Conservation (phyloP, 202 grass and related monocot genomes). For the Zizania palustris region DNA sequence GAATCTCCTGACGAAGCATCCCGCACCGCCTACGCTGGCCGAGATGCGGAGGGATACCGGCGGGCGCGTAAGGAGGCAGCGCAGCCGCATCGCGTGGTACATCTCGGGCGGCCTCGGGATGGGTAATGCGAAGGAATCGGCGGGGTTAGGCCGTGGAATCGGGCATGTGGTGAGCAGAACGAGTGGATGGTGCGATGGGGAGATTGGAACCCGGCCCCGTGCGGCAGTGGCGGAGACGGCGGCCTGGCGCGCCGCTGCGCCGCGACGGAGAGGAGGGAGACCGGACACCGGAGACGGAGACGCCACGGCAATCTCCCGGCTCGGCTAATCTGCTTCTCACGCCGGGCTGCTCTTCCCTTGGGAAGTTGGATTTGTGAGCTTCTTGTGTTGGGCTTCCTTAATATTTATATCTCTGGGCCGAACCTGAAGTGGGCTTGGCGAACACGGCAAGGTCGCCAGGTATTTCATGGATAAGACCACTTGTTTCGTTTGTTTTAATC, state of each 20-base stretch:
- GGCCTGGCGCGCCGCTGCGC: constrained; percentile 39
- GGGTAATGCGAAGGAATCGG: constrained; percentile 36
- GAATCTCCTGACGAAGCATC: constrained; percentile 50
- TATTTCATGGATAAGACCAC: no score
- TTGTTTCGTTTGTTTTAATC: no score
- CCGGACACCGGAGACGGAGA: constrained; percentile 22
- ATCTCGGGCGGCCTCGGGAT: constrained; percentile 45
- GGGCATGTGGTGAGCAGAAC: background rate
- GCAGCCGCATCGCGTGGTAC: constrained; percentile 58
- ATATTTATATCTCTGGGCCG: constrained; percentile 25
- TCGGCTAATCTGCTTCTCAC: constrained; percentile 54
- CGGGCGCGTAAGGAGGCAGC: constrained; percentile 50
- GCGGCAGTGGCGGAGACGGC: constrained; percentile 26
- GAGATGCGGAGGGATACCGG: constrained; percentile 46
- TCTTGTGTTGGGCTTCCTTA: background rate
- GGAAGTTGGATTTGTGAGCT: background rate
- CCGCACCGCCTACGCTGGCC: constrained; percentile 31
- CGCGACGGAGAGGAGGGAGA: constrained; percentile 43
- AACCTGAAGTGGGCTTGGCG: no score
- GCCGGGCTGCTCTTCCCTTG: constrained; percentile 38
- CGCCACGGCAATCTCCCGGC: no score
- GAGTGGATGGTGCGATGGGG: background rate
- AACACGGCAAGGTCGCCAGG: no score
- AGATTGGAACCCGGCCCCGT: background rate
- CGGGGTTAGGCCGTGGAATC: constrained; percentile 16